Conservation (phyloP, 345 rosid genomes). For the Sisymbrium irio region DNA sequence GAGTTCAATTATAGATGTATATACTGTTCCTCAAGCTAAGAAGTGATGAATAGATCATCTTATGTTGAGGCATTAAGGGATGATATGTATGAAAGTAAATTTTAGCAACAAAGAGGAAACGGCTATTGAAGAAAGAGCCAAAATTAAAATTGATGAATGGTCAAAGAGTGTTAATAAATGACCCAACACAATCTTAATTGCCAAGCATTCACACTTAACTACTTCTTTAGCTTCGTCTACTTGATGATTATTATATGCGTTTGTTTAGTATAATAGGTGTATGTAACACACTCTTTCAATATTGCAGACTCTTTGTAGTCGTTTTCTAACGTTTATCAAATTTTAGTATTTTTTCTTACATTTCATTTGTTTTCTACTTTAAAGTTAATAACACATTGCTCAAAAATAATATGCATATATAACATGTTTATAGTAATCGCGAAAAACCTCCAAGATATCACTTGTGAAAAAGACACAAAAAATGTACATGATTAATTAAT, state of each 20-base stretch:
- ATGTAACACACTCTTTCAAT: not conserved
- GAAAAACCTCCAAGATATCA: not conserved
- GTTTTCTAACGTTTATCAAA: not conserved
- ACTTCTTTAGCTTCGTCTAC: constrained; percentile 18
- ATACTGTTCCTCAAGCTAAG: not conserved
- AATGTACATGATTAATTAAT: too few species aligned
- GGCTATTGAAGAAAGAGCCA: constrained; percentile 16
- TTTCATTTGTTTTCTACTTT: not conserved
- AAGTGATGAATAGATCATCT: not conserved
- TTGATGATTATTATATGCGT: constrained; percentile 12
- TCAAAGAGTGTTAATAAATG: constrained; percentile 33
- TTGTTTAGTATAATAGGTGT: not conserved
- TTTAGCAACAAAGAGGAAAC: not conserved
- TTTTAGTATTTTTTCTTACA: not conserved
- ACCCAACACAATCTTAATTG: constrained; percentile 29
- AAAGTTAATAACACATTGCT: not conserved
- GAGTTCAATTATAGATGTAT: not conserved
- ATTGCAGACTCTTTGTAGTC: not conserved
- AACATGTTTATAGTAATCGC: not conserved
- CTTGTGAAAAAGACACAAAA: not conserved
- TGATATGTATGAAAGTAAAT: not conserved
- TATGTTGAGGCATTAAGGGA: not conserved
- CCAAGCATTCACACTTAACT: constrained; percentile 36
- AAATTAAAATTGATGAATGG: constrained; percentile 16
- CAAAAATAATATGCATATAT: not conserved